Evolutionary conservation across 2,329 filamentous ascomycete species (phyloP).

Genomic region (Microsporum audouinii): DNA sequence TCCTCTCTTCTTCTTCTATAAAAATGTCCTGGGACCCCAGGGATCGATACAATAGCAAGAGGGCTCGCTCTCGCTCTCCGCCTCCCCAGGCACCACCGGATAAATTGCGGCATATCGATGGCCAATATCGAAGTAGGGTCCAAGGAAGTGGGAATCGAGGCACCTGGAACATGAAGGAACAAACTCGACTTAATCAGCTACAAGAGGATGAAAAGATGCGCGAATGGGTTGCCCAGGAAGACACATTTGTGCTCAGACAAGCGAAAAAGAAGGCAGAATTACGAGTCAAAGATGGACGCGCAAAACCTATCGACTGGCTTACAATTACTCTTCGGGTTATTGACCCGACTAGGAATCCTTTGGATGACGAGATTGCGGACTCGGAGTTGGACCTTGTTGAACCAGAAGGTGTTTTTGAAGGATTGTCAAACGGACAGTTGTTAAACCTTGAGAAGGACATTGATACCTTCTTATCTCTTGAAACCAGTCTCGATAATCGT

Average conservation of each 20-base stretch:
- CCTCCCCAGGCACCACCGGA: conserved; percentile 30
- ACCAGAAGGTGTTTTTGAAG: conserved; percentile 69
- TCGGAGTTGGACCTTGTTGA: conserved; percentile 67
- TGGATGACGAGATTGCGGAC: conserved; percentile 74
- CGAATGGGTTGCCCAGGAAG: conserved; percentile 85
- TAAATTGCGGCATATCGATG: conserved; percentile 27
- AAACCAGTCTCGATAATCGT: conserved; percentile 63
- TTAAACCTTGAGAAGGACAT: conserved; percentile 73
- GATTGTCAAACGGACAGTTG: conserved; percentile 55
- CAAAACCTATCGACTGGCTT: conserved; percentile 86
- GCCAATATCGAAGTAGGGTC: conserved; percentile 19
- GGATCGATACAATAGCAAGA: conserved; percentile 27
- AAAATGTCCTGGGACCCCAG: not conserved
- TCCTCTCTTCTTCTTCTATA: not conserved
- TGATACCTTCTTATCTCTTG: conserved; percentile 63
- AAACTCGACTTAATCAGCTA: conserved; percentile 41
- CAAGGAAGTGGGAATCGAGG: conserved; percentile 17
- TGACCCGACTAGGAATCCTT: conserved; percentile 64
- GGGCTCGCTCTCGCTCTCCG: conserved; percentile 34
- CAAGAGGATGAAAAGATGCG: conserved; percentile 67
- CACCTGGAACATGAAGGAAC: conserved; percentile 27
- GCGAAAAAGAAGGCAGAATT: conserved; percentile 97
- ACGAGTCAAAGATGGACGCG: conserved; percentile 78
- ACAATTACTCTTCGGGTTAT: conserved; percentile 83
- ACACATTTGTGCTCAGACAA: conserved; percentile 90